A percentile compares a stretch with the other conserved stretches of the same genome.
Conservation (phyloP, 73 alveolate genomes). For the Paramecium sonneborni region DNA sequence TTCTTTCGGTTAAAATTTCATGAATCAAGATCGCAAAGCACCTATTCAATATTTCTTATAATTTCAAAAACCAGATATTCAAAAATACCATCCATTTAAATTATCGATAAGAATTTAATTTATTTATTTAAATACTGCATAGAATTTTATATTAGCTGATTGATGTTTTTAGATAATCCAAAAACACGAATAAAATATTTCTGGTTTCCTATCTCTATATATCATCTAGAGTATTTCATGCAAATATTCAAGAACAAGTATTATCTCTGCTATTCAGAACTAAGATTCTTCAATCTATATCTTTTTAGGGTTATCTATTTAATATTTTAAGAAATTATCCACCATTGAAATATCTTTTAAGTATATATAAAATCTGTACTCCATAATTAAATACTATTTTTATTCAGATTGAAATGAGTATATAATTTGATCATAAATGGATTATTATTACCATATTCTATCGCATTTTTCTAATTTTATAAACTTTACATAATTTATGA, state of each 20-base stretch:
- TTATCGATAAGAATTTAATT: neutral
- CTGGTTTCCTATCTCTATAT: conserved; percentile 79
- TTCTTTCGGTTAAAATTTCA: conserved; percentile 55
- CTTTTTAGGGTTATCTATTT: neutral
- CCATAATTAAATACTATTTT: conserved; percentile 90
- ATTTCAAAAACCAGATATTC: conserved; percentile 53
- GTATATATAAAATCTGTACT: conserved; percentile 20
- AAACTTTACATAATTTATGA: conserved; percentile 76
- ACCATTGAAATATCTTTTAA: neutral
- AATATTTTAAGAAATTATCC: conserved; percentile 4
- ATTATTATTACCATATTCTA: conserved; percentile 79
- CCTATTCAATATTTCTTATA: neutral
- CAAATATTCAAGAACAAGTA: conserved; percentile 56
- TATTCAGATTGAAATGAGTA: conserved; percentile 92
- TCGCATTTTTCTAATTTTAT: conserved; percentile 87
- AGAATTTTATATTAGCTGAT: conserved; percentile 57
- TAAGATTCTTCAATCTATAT: neutral
- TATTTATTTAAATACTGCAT: conserved; percentile 37
- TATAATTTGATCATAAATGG: conserved; percentile 93
- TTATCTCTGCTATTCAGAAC: conserved; percentile 24
- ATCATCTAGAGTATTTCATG: conserved; percentile 54
- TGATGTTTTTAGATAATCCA: conserved; percentile 76
- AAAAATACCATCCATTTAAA: conserved; percentile 55
- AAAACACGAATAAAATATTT: conserved; percentile 80
- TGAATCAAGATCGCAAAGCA: conserved; percentile 26